Evolutionary conservation across 2,329 filamentous ascomycete genomes (phyloP), one percentile per base, ranked within the genome.

Genomic region (Cladosporium sp.): DNA sequence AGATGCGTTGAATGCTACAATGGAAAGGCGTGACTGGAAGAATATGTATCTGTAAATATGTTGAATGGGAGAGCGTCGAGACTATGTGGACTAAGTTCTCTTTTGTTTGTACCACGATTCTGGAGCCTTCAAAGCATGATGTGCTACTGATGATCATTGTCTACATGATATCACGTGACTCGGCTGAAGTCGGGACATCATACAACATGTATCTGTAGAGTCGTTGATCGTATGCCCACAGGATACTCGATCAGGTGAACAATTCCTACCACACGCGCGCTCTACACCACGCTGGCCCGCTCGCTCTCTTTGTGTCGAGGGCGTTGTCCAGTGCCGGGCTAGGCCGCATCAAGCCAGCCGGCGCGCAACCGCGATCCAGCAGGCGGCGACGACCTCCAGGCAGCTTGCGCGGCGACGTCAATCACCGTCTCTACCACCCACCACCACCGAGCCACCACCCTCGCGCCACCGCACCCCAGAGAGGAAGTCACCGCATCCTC

Each of bases 1-100:
- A 95, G 59, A 60, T 47, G 49, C 20, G 54, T 42, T 47, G 22
- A 14, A 38, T 20, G 42, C 42, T 8, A 30, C 28, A 42, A 43
- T 22, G 47, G 49, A 42, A 20, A 11, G 28, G 52, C 38, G 51
- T 45, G 40, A 36, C 6, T 45, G 38, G 51, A 55, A 55, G 40
- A 25, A 59, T 25, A 37, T 56, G 52, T 56, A 39, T 55, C 34
- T 64, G 63, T 64, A 64, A 51, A 64, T 63, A 63, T 52, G 34
- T 14, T 25, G 51, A 61, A 58, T 51, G 54, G 28, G 54, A 56
- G 43, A 34, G 9, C 19, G 22, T 49, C 19, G 42, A 49, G 12
- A 40, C 28, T 9, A 2, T 49, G 54, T 25, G 25, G 25, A 17
- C 8, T 15, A 37, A n/a, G n/a, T 20, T 5, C 11, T 20, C 5